A percentile compares a stretch with the other conserved stretches of the same genome.
These are phyloP conservation scores for Russula dissimulans DNA, from an alignment of 768 basidiomycete species.

Conservation along the genomic window DNA sequence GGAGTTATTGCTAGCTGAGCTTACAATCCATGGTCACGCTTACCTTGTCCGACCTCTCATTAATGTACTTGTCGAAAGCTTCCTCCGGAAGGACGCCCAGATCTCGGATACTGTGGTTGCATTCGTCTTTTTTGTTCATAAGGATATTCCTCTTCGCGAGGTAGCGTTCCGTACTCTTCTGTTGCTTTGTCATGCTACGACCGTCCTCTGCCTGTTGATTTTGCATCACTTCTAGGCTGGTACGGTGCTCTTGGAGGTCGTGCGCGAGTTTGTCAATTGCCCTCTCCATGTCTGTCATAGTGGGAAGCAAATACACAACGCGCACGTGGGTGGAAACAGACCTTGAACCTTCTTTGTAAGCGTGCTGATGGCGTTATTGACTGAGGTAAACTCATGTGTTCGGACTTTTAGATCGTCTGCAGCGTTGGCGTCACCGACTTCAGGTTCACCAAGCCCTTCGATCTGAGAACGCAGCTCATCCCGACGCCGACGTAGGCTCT, in stretches of 20 bases:
- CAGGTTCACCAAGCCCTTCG: constrained; percentile 61
- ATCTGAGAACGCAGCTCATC: constrained; percentile 72
- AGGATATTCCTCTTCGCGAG: constrained; percentile 88
- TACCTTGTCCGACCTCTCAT: constrained; percentile 81
- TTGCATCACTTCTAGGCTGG: constrained; percentile 64
- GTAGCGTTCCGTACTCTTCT: constrained; percentile 93
- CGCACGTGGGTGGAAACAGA: constrained; percentile 21
- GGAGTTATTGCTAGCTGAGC: background rate
- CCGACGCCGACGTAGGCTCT: constrained; percentile 69
- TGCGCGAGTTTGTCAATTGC: constrained; percentile 52
- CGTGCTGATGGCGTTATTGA: constrained; percentile 57
- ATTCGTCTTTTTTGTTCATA: constrained; percentile 78
- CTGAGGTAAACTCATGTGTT: constrained; percentile 54
- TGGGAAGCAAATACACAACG: background rate
- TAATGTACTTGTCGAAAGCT: constrained; percentile 91
- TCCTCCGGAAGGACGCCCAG: constrained; percentile 95
- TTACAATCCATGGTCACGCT: constrained; percentile 22
- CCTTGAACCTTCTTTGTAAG: constrained; percentile 57
- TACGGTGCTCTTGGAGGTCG: constrained; percentile 58
- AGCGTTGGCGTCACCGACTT: constrained; percentile 45
- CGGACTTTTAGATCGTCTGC: constrained; percentile 60
- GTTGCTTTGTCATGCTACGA: constrained; percentile 78
- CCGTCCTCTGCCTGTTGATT: constrained; percentile 80
- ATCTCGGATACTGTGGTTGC: constrained; percentile 91
- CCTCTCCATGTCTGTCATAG: constrained; percentile 52